These are phyloP conservation scores for Spathaspora sp. DNA, from an alignment of 1,139 yeast species.

Conservation along the genomic window DNA sequence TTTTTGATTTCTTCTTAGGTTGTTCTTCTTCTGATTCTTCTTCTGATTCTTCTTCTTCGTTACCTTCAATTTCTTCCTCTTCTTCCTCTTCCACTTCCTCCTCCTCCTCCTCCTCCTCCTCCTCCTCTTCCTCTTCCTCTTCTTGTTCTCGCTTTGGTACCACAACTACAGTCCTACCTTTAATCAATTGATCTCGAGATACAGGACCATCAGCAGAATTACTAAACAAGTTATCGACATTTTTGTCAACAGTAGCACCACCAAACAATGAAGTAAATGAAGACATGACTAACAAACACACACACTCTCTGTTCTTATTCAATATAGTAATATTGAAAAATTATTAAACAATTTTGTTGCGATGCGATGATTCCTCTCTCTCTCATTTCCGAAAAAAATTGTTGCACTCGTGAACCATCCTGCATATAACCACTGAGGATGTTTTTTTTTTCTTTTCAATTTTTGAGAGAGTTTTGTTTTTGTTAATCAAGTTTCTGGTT, in stretches of 20 bases:
- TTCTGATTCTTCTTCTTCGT: constrained; percentile 16
- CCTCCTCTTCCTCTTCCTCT: constrained; percentile 16
- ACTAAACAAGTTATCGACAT: constrained; percentile 43
- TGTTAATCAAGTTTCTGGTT: no score
- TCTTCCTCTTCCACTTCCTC: constrained; percentile 10
- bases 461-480: no score
- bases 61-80: constrained; percentile 6
- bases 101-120: constrained; percentile 10
- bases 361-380: constrained; percentile 1
- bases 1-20: constrained; percentile 15
- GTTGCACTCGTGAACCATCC: no score
- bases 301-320: no score
- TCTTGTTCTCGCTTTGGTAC: constrained; percentile 20
- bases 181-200: constrained; percentile 25
- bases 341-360: background rate
- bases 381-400: background rate
- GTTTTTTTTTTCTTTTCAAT: no score
- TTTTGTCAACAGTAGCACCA: constrained; percentile 30
- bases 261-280: constrained; percentile 38
- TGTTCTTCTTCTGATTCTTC: constrained; percentile 18
- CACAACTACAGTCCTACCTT: constrained; percentile 25
- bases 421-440: background rate
- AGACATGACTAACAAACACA: no score
- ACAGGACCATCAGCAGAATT: constrained; percentile 37
- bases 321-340: background rate